A percentile compares a stretch with the other conserved stretches of the same genome.
These are phyloP conservation scores for Camillea tinctor DNA, from an alignment of 2,329 filamentous ascomycete genomes.

Conservation along the genomic window DNA sequence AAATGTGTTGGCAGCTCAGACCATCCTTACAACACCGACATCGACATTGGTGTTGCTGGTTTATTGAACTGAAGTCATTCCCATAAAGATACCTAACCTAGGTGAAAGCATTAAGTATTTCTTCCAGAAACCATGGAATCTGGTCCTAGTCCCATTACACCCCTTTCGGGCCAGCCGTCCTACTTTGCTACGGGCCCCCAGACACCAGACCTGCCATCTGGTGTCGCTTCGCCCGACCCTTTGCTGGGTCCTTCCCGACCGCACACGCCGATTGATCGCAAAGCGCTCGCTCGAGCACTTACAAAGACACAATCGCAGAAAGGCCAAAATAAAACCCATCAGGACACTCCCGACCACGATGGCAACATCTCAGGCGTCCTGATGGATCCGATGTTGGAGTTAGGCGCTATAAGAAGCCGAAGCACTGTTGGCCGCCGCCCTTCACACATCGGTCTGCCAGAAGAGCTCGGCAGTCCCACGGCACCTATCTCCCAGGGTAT, in stretches of 20 bases:
- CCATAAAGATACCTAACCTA: no score
- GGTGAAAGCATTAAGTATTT: no score
- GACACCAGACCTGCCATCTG: conserved; percentile 16
- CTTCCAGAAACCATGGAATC: no score
- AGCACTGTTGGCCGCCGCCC: conserved; percentile 5
- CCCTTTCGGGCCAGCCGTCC: no score
- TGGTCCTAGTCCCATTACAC: no score
- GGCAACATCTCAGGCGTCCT: no score
- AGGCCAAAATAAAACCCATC: background rate
- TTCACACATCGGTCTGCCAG: conserved; percentile 1
- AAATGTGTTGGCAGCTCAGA: no score
- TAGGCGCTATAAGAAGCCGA: conserved; percentile 17
- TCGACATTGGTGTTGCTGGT: no score
- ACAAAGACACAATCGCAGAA: conserved; percentile 3
- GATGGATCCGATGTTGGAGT: conserved; percentile 18
- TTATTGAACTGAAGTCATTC: no score
- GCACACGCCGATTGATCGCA: conserved; percentile 12
- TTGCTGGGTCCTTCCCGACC: conserved; percentile 8
- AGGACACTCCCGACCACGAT: conserved; percentile 16
- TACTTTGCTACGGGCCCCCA: conserved; percentile 2
- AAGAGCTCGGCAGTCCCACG: conserved; percentile 13
- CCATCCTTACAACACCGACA: no score
- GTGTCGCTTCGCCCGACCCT: conserved; percentile 20
- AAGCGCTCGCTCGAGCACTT: conserved; percentile 12
- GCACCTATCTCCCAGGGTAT: conserved; percentile 30